Base-by-base conservation (phyloP, 129 eudicot species). In the Silybum marianum region DNA sequence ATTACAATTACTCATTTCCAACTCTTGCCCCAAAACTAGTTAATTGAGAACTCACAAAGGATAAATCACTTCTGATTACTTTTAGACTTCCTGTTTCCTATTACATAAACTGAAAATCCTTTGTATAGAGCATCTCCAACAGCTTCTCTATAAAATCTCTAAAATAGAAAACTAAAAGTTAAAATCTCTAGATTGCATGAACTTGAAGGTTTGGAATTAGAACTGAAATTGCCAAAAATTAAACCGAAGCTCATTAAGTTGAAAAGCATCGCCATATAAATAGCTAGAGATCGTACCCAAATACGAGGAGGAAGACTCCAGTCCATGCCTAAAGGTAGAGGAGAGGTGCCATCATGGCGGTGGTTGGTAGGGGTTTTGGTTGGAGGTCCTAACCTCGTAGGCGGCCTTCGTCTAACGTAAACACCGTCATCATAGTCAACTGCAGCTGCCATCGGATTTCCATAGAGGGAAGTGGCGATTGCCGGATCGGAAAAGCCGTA, bases 301-400 rank as follows among this genome's bases (percentile, higher is more conserved):
- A 78, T 65, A 62, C 81, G 93, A 70, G 98, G 98, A 2, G 98
- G 88, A 21, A 87, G 91, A 75, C 95, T 88, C 98, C 98, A 93
- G 69, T 93, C 98, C 98, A 93, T 93, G 84, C 98, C 98, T 69
- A 93, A 81, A 75, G 97, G 97, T 28, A 93, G 91, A 13, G 98
- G 98, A 34, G 98, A 93, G 48, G 92, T 91, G 74, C 93, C 97
- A 71, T 91, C 98, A 77, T 91, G 92, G 36, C 95, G 97, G 69
- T 89, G 86, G 76, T 82, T 83, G 60, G 65, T 72, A 54, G 12
- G 32, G 44, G 51, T 88, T 76, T n/a, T 48, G 69, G 4, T 30
- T 6, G 76, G 71, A 81, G 80, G 74, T 25, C 4, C 28, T 58
- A 19, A 46, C 6, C 80, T 26, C 67, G 62, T 24, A 11, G 74